A percentile compares a stretch with the other conserved stretches of the same genome.
Evolutionary conservation across 805 yeast genomes (phyloP).

Genomic region (Candida pseudofarinosa): DNA sequence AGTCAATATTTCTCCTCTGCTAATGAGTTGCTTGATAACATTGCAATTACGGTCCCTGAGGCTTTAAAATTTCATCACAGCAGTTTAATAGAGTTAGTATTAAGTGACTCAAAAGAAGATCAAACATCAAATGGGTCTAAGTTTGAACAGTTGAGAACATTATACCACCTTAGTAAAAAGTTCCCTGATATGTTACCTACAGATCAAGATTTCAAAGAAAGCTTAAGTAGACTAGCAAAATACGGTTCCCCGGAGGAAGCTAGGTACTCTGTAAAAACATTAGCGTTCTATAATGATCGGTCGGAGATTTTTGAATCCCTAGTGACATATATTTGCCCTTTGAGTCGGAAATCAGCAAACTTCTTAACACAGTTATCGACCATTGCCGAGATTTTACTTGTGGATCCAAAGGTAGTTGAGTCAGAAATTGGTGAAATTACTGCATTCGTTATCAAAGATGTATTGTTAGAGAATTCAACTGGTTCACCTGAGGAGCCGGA

Average conservation of each 20-base stretch:
- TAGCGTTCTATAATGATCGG: constrained; percentile 45
- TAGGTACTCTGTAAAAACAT: constrained; percentile 56
- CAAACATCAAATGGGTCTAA: constrained; percentile 14
- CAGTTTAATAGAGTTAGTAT: constrained; percentile 41
- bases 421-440: constrained; percentile 57
- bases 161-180: constrained; percentile 54
- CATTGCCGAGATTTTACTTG: constrained; percentile 54
- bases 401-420: constrained; percentile 47
- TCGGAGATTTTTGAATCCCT: constrained; percentile 38
- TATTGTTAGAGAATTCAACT: constrained; percentile 51
- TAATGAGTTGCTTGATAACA: constrained; percentile 52
- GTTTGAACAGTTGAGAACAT: constrained; percentile 50
- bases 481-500: constrained; percentile 23
- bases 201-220: constrained; percentile 40
- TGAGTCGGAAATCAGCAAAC: constrained; percentile 31
- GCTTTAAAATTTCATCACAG: constrained; percentile 59
- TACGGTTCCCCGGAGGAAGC: constrained; percentile 60
- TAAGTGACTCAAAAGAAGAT: constrained; percentile 13
- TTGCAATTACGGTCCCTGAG: constrained; percentile 58
- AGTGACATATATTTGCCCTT: constrained; percentile 46
- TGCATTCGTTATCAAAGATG: constrained; percentile 53
- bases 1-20: constrained; percentile 33
- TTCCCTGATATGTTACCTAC: constrained; percentile 46
- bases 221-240: constrained; percentile 43
- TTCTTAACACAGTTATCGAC: constrained; percentile 57